These are phyloP conservation scores for Eimeria mitis DNA, from an alignment of 169 alveolate genomes.

Conservation along the genomic window DNA sequence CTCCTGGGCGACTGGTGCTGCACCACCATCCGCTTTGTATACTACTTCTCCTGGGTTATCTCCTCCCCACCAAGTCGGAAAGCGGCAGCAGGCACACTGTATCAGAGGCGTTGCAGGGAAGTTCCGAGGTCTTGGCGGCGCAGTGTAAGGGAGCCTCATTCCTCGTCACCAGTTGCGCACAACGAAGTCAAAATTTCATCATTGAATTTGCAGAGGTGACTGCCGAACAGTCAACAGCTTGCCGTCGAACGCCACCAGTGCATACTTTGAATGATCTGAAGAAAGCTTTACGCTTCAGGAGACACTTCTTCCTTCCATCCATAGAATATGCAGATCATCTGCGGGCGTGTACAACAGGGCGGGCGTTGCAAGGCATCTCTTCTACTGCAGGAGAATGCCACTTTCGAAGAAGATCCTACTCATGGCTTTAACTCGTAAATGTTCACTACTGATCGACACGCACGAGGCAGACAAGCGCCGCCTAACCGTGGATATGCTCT, in stretches of 20 bases:
- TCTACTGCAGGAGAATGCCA: not conserved
- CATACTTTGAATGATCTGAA: not conserved
- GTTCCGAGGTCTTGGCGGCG: too few species aligned
- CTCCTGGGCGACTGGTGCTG: not conserved
- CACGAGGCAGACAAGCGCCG: slow-evolving; percentile 14
- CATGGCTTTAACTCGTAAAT: not conserved
- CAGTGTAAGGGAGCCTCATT: not conserved
- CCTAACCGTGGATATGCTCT: not conserved
- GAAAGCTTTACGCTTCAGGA: not conserved
- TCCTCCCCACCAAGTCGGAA: not conserved
- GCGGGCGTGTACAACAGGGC: not conserved
- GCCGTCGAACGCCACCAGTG: not conserved
- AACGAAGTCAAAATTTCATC: not conserved
- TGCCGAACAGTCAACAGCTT: not conserved
- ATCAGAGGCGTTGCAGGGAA: not conserved
- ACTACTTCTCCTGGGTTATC: not conserved
- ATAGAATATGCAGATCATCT: not conserved
- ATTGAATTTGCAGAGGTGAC: not conserved
- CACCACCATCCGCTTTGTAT: not conserved
- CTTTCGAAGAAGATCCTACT: not conserved
- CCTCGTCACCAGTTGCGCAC: not conserved
- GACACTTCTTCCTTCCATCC: not conserved
- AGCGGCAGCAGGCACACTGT: too few species aligned
- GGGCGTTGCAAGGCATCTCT: not conserved
- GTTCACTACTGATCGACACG: not conserved